These are phyloP conservation scores for Coemansia erecta DNA, from an alignment of 192 early-diverging fungal species.

Conservation along the genomic window DNA sequence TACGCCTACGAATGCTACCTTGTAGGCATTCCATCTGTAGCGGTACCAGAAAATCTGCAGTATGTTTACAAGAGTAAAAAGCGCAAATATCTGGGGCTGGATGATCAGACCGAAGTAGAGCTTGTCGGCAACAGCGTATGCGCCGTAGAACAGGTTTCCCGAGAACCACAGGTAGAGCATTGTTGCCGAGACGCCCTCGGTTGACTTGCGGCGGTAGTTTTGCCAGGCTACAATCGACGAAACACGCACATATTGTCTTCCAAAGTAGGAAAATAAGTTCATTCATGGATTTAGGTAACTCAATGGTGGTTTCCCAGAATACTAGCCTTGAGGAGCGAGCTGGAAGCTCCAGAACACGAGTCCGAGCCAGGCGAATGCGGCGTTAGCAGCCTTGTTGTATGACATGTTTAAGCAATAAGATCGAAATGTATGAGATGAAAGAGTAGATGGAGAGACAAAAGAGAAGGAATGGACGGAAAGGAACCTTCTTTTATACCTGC, in stretches of 20 bases:
- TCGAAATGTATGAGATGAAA: background rate
- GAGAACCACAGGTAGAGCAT: conserved; percentile 52
- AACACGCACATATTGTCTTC: background rate
- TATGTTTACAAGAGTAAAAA: conserved; percentile 47
- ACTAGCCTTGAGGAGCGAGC: conserved; percentile 54
- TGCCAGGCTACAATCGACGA: conserved; percentile 43
- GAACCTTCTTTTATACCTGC: background rate
- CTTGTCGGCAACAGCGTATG: conserved; percentile 33
- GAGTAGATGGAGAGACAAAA: background rate
- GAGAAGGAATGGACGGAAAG: background rate
- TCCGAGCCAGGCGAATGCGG: conserved; percentile 45
- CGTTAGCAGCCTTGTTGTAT: conserved; percentile 44
- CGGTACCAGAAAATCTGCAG: conserved; percentile 45
- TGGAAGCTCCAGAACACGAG: conserved; percentile 53
- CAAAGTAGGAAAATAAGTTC: conserved; percentile 14
- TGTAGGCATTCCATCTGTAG: conserved; percentile 19
- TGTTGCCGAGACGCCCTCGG: conserved; percentile 38
- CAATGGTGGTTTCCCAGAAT: conserved; percentile 6
- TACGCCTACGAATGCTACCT: background rate
- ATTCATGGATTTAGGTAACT: conserved; percentile 8
- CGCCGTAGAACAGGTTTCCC: conserved; percentile 46
- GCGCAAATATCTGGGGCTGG: conserved; percentile 49
- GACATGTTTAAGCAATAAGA: conserved; percentile 16
- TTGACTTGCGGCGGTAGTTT: conserved; percentile 48
- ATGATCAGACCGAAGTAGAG: conserved; percentile 46